Evolutionary conservation across 1,284 basidiomycete species (phyloP).

Genomic region (Papiliotrema nemorosa): DNA sequence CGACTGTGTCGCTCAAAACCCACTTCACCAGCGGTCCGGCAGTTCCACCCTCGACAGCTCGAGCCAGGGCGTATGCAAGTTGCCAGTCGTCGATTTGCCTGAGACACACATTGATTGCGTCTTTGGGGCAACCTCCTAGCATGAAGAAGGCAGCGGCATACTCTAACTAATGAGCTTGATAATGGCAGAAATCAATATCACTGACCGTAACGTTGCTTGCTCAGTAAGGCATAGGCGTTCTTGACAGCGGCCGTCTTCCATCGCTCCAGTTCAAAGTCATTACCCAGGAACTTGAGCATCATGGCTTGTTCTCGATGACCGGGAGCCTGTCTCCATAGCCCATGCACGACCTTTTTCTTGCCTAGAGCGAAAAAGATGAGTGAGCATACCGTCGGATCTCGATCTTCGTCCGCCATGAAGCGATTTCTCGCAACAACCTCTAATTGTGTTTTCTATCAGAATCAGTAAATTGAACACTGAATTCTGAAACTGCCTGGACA

Average conservation of each 20-base stretch:
- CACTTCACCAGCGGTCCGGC: constrained; percentile 71
- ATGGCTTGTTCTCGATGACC: constrained; percentile 86
- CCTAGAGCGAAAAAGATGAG: constrained; percentile 93
- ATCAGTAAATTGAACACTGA: too few relatives aligned
- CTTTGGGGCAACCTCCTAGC: constrained; percentile 79
- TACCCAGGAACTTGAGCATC: constrained; percentile 89
- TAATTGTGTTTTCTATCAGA: constrained; percentile 65
- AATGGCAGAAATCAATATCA: constrained; percentile 2
- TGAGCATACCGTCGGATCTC: constrained; percentile 85
- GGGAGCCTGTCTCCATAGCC: constrained; percentile 90
- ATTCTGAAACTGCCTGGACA: constrained; percentile 29
- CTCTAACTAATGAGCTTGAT: constrained; percentile 55
- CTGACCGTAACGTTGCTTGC: constrained; percentile 87
- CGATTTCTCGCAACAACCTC: constrained; percentile 90
- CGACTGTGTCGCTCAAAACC: constrained; percentile 67
- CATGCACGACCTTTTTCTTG: constrained; percentile 85
- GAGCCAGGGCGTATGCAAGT: constrained; percentile 79
- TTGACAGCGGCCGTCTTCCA: constrained; percentile 94
- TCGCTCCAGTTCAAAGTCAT: constrained; percentile 79
- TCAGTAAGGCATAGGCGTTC: constrained; percentile 90
- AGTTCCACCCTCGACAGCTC: constrained; percentile 74
- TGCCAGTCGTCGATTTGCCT: constrained; percentile 86
- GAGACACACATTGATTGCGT: constrained; percentile 87
- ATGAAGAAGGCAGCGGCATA: constrained; percentile 98
- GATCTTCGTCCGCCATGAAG: constrained; percentile 76